Base-by-base conservation (phyloP, 441 rosid species). In the Erodium trifolium region DNA sequence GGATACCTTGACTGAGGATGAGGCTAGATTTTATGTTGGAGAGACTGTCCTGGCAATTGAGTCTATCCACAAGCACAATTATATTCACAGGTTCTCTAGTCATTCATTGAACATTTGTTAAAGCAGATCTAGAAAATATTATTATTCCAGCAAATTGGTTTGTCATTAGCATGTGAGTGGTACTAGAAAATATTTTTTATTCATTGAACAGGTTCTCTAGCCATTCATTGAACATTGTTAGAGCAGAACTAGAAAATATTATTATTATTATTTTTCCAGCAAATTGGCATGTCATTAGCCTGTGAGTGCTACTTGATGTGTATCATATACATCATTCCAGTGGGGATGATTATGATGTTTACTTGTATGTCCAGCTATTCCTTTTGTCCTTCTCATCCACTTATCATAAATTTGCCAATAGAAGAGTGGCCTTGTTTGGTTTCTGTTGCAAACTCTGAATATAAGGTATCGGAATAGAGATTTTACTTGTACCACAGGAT, bases 11-110 rank as follows among this genome's bases (percentile, higher is more conserved):
- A 71, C 78, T 27, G 78, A 76, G 41, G 69, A 5, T 2, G 78
- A 71, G 51, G 72, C 78, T 5, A 64, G 66, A 53, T 76, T 71
- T 72, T 76, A 76, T 69, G 59, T 76, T 41, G 78, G 75, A 23
- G 75, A 76, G 49, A 71, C 72, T 57, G 72, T 76, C 31, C 75
- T 76, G 17, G 78, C 78, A 49, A 76, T 76, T n/a, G 78, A 76
- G 45, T 76, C 78, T 74, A 76, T 76, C 55, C 78, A 76, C 60
- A 76, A 76, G 72, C 78, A 76, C 31, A 76, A 76, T 59, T 76
- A 76, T 71, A 76, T 71, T 12, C 78, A 71, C 70, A 68, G 75
- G 78, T 76, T 37, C 17, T 23, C 27, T 23, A 23, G 27, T 0
- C 27, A 23, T 23, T 23, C 27, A 23, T 23, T 23, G 27, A 23